Evolutionary conservation across 2,329 filamentous ascomycete genomes (phyloP), one percentile per base, ranked within the genome.

Genomic region (Graphilbum fragrans): DNA sequence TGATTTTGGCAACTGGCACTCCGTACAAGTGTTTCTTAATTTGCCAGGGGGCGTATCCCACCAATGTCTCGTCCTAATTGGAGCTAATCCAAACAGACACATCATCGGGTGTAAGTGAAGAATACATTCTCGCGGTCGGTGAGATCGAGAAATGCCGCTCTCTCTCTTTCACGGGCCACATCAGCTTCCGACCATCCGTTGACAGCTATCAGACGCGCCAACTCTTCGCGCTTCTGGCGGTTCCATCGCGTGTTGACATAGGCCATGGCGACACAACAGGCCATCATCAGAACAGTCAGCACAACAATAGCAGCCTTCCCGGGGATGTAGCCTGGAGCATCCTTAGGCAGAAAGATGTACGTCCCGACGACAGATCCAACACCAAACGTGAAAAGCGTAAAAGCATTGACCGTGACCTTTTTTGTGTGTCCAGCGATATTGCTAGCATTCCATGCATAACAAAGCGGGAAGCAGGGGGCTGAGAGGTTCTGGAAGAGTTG

Each of bases 231-330:
- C 41, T 49, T 49, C 29, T 48, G 38, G 22, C 33, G 38, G 35
- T 47, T 49, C 45, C 35, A 46, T 14, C 45, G 43, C 4, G 39
- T 22, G 35, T 47, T 48, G 31, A 45, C 35, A 14, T 43, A 47
- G 2, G 44, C 44, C 46, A 47, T 45, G 14, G 35, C 37, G 25
- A 41, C 46, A 34, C 44, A 46, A 34, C 37, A 46, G 4, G 35
- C 14, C 46, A 48, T 48, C 38, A 44, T 45, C 1, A 48, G 18
- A 3, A 22, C 46, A 2, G 46, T 50, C 33, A 53, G 37, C 20
- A 44, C 48, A 17, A 53, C 46, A 33, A 52, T 53, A 22, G 47
- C 44, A 12, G 50, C 46, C 43, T 54, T 54, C 6, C 51, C 51
- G 17, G 45, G 41, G 36, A 54, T 52, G 38, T 53, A 53, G n/a